phyloP scores from a whole-genome alignment of 306 rosid species.

The Boehmeria nivea region DNA sequence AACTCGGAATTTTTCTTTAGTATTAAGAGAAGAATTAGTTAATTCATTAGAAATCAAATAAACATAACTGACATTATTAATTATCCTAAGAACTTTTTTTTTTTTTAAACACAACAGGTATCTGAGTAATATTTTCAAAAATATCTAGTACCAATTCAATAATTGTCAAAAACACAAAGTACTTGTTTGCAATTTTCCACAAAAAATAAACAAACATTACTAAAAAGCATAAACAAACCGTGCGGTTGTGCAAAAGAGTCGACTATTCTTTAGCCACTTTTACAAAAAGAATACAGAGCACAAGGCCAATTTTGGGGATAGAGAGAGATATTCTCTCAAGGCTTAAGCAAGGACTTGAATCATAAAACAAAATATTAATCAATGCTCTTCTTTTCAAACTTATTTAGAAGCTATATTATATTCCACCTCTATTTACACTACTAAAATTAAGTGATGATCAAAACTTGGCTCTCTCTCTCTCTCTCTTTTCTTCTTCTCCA shows the following conservation, averaged over 20 bases:
- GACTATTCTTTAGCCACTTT: constrained; percentile 2
- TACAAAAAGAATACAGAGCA: neutral
- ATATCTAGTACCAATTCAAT: no score
- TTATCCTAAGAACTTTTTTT: no score
- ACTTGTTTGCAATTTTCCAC: neutral
- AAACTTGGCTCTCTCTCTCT: neutral
- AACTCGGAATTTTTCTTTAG: no score
- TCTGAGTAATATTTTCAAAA: no score
- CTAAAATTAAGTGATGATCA: constrained; percentile 8
- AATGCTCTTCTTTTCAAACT: neutral
- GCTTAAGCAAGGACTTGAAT: neutral
- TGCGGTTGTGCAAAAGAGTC: neutral
- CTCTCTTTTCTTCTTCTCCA: no score
- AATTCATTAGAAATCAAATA: no score
- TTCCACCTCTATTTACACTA: neutral
- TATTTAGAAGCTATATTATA: neutral
- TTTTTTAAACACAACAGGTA: no score
- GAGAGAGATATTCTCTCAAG: neutral
- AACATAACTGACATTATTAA: no score
- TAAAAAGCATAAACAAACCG: neutral
- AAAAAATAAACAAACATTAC: neutral
- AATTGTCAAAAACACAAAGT: no score
- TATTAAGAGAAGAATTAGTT: no score
- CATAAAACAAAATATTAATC: neutral
- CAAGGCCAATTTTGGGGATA: neutral